Base-by-base conservation (phyloP, 495 filamentous ascomycete genomes). In the Sphaerosporella brunnea region DNA sequence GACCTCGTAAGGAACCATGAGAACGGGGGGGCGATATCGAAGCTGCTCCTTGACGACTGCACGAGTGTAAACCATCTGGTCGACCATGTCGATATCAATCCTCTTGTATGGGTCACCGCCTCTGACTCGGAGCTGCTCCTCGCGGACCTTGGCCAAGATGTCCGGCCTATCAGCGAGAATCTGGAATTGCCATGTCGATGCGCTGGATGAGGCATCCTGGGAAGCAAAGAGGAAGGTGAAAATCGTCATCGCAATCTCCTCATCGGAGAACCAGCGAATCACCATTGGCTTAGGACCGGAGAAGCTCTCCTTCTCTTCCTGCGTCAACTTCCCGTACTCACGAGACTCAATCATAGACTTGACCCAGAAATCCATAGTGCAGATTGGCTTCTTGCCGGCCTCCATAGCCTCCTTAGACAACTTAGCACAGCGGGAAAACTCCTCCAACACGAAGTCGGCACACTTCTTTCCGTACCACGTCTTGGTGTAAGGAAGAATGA, bases 221-320 rank as follows among this genome's bases (percentile, higher is more conserved):
- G 85, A 93, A 40, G 92, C 90, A 66, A 97, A 97, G 44, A 97
- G 72, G 73, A 97, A 95, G 47, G 90, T 95, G 69, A 96, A 93
- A 52, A 97, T 56, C 8, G 92, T 96, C 71, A 90, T 84, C 46
- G 85, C 71, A 60, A 97, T 93, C 64, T 97, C 90, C 51, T 77
- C 84, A 58, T 97, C 81, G 64, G 75, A 77, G 66, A 97, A 97
- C 26, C 81, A 73, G 56, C 87, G 80, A 38, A 96, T 73, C 16
- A 18, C 21, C 19, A 38, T 26, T 9, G 50, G 49, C 16, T 44
- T 40, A 34, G 54, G 50, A 8, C 74, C 64, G 50, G 84, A 74
- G 49, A 80, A 74, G 30, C 72, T 62, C 37, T 66, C 66, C 42
- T 84, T 85, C 59, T 76, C 69, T 15, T 70, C 82, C 47, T 83